Base-by-base conservation (phyloP, 441 rosid genomes). In the Pelargonium cotyledonis region DNA sequence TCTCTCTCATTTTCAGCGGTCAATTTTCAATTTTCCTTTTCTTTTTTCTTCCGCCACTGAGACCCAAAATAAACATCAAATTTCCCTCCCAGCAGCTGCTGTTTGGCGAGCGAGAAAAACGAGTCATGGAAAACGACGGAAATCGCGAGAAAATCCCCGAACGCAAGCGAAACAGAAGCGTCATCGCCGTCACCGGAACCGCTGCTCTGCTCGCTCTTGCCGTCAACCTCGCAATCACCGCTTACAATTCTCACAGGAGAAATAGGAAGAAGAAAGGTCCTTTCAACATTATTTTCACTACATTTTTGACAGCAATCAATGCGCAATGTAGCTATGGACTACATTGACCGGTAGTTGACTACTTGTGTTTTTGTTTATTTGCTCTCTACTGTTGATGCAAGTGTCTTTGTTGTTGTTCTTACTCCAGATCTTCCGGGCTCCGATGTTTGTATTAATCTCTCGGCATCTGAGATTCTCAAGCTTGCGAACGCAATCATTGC, bases 381-480 rank as follows among this genome's bases (percentile, higher is more conserved):
- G 9, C 14, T 67, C 18, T 60, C 15, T 31, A 21, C 63, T 1
- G 63, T 19, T 44, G 9, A 19, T 58, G 63, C 6, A 58, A 58
- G 63, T 58, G 63, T 58, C 57, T 0, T 16, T 65, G 57, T 47
- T 3, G 53, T 70, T 61, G 49, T 66, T 69, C 19, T 73, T 47
- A 10, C 68, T 64, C 66, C 76, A 94, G 98, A 85, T 85, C 93
- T 88, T 71, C 82, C 72, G n/a, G 92, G 97, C n/a, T 88, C 87
- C 12, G 69, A 68, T 67, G 86, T 88, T 74, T 83, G 84, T 19
- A 75, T 86, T 51, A 81, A 81, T 76, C 83, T 94, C 68, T 84
- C 92, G 49, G 86, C 95, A 19, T 73, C 73, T 31, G 97, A 86
- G 73, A 89, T 94, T 81, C 75, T 85, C 71, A 87, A 86, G 40